Percentiles rank a stretch among this genome's conserved stretches.
These are phyloP conservation scores for Xanthoparmelia taractica DNA, from an alignment of 495 filamentous ascomycete species.

Conservation along the genomic window DNA sequence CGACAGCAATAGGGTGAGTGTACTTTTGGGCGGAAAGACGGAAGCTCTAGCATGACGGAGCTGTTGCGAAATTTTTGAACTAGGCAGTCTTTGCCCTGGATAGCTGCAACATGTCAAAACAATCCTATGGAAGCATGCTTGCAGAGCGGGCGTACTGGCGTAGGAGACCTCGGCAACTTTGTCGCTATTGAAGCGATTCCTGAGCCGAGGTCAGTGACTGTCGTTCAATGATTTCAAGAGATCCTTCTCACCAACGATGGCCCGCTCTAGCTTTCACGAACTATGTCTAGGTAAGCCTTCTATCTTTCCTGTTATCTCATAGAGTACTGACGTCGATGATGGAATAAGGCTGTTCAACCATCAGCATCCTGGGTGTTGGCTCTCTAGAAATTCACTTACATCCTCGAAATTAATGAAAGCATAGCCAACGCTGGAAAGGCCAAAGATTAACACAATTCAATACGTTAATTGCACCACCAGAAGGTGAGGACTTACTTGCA, in stretches of 20 bases:
- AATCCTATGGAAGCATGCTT: constrained; percentile 18
- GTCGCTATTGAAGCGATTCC: constrained; percentile 74
- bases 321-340: constrained; percentile 56
- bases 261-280: constrained; percentile 67
- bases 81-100: constrained; percentile 84
- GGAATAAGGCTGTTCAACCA: constrained; percentile 54
- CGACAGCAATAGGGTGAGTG: not conserved
- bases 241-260: constrained; percentile 53
- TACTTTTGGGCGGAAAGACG: constrained; percentile 78
- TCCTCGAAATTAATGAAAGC: constrained; percentile 94
- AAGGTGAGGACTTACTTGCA: constrained; percentile 61
- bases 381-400: constrained; percentile 41
- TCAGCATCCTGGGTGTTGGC: constrained; percentile 1
- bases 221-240: not conserved
- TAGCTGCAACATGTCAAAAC: constrained; percentile 46
- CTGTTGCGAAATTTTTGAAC: constrained; percentile 95
- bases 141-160: constrained; percentile 59
- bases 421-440: constrained; percentile 72
- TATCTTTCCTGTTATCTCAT: constrained; percentile 26
- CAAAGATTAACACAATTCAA: constrained; percentile 28
- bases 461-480: not conserved
- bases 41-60: constrained; percentile 80
- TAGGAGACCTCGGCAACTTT: constrained; percentile 90
- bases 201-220: constrained; percentile 26
- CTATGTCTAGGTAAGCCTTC: constrained; percentile 36